Percentiles rank a stretch among this genome's conserved stretches.
Evolutionary conservation across 176 grass and related monocot species (phyloP).

Genomic region (Oryza meyeriana): DNA sequence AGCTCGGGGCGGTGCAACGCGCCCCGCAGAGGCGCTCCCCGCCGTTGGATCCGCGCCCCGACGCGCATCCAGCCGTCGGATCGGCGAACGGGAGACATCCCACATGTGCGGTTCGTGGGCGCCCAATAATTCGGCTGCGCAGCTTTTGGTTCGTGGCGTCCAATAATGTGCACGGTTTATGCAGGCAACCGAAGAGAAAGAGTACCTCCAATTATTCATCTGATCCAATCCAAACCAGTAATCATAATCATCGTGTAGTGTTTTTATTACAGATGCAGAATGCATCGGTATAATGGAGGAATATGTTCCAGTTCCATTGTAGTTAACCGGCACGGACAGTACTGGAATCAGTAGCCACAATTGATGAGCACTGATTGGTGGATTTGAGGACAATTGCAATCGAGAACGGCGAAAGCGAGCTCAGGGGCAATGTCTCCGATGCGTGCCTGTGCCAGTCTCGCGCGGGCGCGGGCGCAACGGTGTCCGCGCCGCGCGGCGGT

Average conservation of each 20-base stretch:
- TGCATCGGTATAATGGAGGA: neutral
- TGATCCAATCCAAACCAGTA: neutral
- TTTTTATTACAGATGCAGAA: neutral
- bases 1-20: constrained; percentile 11
- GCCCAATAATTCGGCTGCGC: constrained; percentile 31
- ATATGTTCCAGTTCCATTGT: neutral
- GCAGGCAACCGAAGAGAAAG: too few relatives aligned
- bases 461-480: neutral
- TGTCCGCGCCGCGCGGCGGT: neutral
- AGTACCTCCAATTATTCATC: constrained; percentile 28
- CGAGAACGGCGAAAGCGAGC: neutral
- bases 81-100: constrained; percentile 13
- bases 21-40: neutral
- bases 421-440: neutral
- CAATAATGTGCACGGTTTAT: constrained; percentile 38
- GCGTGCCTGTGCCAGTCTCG: neutral
- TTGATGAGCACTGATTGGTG: neutral
- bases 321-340: too few relatives aligned
- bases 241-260: too few relatives aligned
- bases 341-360: too few relatives aligned
- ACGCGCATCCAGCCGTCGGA: neutral
- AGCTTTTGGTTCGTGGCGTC: constrained; percentile 10
- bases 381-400: neutral
- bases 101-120: constrained; percentile 36
- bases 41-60: neutral